Conservation (phyloP, 2,329 filamentous ascomycete species). For the Rhynchosporium secalis region DNA sequence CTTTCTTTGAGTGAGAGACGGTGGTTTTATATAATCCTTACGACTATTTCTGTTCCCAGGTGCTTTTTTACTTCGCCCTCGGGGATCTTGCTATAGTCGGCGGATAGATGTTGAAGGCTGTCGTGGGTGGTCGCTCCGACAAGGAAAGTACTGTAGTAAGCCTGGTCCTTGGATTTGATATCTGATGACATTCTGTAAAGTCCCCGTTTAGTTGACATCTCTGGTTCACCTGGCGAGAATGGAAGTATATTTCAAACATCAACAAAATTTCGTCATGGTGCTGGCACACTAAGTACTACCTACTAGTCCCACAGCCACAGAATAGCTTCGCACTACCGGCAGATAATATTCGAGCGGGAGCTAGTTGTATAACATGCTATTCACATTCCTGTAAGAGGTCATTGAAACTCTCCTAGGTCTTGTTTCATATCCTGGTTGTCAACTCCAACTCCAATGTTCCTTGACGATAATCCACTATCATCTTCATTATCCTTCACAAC, state of each 20-base stretch:
- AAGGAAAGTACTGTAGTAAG: not conserved
- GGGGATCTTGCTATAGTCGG: conserved; percentile 27
- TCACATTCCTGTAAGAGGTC: not conserved
- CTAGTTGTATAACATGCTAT: not conserved
- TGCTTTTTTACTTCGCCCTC: conserved; percentile 21
- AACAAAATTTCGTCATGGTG: not conserved
- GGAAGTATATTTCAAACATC: not conserved
- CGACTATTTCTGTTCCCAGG: conserved; percentile 15
- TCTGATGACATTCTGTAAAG: not conserved
- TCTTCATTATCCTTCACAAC: conserved; percentile 43
- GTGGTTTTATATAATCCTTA: conserved; percentile 10
- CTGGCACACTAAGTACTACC: not conserved
- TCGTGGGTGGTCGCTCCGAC: not conserved
- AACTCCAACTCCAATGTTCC: not conserved
- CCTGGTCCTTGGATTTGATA: conserved; percentile 1
- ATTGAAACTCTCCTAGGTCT: conserved; percentile 31
- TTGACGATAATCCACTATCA: not conserved
- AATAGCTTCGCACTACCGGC: not conserved
- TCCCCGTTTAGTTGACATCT: not conserved
- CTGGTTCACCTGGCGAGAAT: not conserved
- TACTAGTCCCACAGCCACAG: not conserved
- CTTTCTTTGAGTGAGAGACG: not conserved
- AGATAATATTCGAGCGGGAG: not conserved
- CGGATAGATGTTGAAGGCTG: conserved; percentile 17
- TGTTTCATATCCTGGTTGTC: conserved; percentile 16